Conservation (phyloP, 2,329 filamentous ascomycete genomes). For the Epichloe gansuensis region DNA sequence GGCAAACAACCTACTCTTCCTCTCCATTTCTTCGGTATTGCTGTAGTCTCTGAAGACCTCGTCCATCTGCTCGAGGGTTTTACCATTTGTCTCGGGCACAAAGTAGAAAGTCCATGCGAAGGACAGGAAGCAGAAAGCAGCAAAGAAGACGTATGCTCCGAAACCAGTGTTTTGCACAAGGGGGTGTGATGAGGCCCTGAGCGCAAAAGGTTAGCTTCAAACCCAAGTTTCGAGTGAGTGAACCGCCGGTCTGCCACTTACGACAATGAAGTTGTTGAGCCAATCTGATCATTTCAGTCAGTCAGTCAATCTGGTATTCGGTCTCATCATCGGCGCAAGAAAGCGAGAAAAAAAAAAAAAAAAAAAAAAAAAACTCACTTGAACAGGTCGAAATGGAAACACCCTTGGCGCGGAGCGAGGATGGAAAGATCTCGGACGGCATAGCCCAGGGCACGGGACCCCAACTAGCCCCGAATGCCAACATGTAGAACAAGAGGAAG, state of each 20-base stretch:
- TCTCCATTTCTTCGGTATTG: constrained; percentile 11
- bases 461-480: constrained; percentile 47
- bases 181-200: constrained; percentile 42
- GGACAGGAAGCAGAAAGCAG: constrained; percentile 45
- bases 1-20: constrained; percentile 3
- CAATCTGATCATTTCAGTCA: constrained; percentile 27
- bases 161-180: constrained; percentile 38
- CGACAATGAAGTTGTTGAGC: constrained; percentile 50
- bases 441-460: constrained; percentile 38
- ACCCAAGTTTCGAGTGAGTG: too few relatives aligned
- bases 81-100: constrained; percentile 45
- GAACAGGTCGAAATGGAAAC: constrained; percentile 46
- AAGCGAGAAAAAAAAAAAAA: neutral
- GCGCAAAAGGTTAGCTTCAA: too few relatives aligned
- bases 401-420: constrained; percentile 49
- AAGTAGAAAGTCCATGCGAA: constrained; percentile 38
- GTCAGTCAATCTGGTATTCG: too few relatives aligned
- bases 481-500: constrained; percentile 39
- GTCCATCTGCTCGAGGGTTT: constrained; percentile 44
- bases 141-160: constrained; percentile 48
- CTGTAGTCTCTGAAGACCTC: constrained; percentile 18
- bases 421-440: constrained; percentile 48
- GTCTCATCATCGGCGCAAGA: neutral
- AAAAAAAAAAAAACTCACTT: constrained; percentile 17
- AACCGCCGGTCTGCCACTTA: constrained; percentile 1